A percentile compares a stretch with the other conserved stretches of the same genome.
Evolutionary conservation across 768 basidiomycete genomes (phyloP).

Genomic region (Lactarius akahatsu): DNA sequence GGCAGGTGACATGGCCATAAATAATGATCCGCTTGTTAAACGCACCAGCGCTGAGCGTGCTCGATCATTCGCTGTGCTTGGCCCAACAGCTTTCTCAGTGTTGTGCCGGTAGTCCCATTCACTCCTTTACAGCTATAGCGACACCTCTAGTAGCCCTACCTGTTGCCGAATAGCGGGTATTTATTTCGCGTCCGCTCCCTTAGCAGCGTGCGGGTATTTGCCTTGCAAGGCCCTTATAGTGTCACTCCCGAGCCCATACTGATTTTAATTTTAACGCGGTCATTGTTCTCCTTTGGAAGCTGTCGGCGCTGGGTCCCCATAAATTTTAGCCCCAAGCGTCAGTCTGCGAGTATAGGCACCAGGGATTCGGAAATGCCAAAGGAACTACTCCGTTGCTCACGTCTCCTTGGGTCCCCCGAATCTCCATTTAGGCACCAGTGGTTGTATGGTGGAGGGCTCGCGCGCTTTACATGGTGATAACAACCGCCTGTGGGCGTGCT

Average conservation of each 20-base stretch:
- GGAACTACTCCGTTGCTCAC: not conserved
- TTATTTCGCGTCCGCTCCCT: not conserved
- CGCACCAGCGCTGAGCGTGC: not conserved
- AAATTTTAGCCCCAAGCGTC: not conserved
- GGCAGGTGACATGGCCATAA: not conserved
- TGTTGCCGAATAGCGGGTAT: not conserved
- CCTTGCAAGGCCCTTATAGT: not conserved
- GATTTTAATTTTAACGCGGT: not conserved
- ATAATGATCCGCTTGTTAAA: not conserved
- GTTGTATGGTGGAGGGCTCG: constrained; percentile 5
- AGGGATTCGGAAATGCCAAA: not conserved
- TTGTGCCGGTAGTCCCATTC: not conserved
- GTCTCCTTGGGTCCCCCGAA: not conserved
- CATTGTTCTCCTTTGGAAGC: not conserved
- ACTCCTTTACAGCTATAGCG: not conserved
- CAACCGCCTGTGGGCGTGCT: not conserved
- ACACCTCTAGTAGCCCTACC: not conserved
- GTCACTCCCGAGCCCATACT: not conserved
- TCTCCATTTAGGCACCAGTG: constrained; percentile 9
- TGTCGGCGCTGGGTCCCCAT: not conserved
- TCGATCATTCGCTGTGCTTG: not conserved
- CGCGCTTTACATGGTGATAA: not conserved
- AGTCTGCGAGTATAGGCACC: constrained; percentile 3
- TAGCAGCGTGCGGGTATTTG: not conserved
- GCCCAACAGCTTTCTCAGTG: not conserved